Conservation (phyloP, 2,329 filamentous ascomycete genomes). For the Sporothrix variecibatus region DNA sequence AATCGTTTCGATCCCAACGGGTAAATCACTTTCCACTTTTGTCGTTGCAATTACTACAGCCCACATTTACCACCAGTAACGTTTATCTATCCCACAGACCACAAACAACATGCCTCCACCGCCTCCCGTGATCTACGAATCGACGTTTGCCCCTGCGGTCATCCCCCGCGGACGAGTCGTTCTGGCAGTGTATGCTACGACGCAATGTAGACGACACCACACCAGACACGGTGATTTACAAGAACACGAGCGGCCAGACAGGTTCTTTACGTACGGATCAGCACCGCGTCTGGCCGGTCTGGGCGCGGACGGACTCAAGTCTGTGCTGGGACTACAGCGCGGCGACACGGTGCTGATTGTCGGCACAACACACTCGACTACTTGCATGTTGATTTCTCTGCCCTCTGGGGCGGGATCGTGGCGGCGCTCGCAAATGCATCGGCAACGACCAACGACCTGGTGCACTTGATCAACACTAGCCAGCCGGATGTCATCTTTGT, state of each 20-base stretch:
- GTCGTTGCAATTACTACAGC: too few relatives aligned
- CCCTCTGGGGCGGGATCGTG: slow-evolving; percentile 4
- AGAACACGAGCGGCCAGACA: slow-evolving; percentile 15
- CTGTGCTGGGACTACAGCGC: not conserved
- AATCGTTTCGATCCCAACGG: too few relatives aligned
- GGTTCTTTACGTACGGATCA: not conserved
- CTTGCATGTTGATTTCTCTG: not conserved
- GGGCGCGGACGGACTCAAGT: not conserved
- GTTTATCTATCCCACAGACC: not conserved
- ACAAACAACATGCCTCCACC: not conserved
- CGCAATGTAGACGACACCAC: slow-evolving; percentile 21
- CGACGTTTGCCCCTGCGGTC: not conserved
- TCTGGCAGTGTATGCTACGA: slow-evolving; percentile 20
- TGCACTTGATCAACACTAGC: slow-evolving; percentile 2
- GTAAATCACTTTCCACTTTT: too few relatives aligned
- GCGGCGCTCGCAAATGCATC: slow-evolving; percentile 13
- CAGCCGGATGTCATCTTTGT: slow-evolving; percentile 11
- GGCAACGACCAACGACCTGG: not conserved
- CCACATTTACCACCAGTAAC: not conserved
- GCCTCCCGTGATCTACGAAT: not conserved
- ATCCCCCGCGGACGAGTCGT: slow-evolving; percentile 2
- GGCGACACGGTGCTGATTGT: slow-evolving; percentile 15
- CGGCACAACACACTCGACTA: slow-evolving; percentile 13
- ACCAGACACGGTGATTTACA: slow-evolving; percentile 16
- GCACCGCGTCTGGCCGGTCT: not conserved